Conservation (phyloP, 257 asterid genomes). For the Prunella vulgaris region DNA sequence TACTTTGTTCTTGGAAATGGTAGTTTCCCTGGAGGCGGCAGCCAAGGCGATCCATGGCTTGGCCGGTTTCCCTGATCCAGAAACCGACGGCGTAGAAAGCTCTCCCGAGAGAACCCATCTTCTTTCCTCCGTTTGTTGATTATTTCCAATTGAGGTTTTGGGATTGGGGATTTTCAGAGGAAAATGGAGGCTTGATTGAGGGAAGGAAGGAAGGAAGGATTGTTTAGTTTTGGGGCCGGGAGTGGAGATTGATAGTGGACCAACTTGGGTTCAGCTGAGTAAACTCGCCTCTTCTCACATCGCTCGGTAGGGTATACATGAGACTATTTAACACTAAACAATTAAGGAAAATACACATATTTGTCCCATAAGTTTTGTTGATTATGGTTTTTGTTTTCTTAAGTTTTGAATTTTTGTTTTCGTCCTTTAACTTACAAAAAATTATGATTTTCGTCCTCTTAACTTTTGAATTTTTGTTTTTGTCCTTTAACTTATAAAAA, state of each 20-base stretch:
- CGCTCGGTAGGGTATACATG: too few species aligned
- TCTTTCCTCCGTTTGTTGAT: background rate
- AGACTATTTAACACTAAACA: too few species aligned
- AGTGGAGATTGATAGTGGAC: background rate
- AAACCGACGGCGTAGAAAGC: constrained; percentile 89
- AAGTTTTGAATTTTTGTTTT: too few species aligned
- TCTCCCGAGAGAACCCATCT: constrained; percentile 65
- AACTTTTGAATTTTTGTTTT: too few species aligned
- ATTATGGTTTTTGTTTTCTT: too few species aligned
- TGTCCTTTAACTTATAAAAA: too few species aligned
- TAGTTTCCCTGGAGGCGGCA: constrained; percentile 89
- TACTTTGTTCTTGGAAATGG: constrained; percentile 78
- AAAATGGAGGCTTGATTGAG: constrained; percentile 1
- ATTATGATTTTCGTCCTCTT: too few species aligned
- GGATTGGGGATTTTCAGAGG: constrained; percentile 20
- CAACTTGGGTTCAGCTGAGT: constrained; percentile 17
- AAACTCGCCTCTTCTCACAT: too few species aligned
- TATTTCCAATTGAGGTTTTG: constrained; percentile 25
- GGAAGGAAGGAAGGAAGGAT: too few species aligned
- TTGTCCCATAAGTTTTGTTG: too few species aligned
- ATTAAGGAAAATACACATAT: too few species aligned
- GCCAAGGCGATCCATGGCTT: constrained; percentile 98
- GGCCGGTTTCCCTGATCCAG: constrained; percentile 98
- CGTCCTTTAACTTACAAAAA: too few species aligned
- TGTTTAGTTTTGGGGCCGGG: background rate